These are phyloP conservation scores for Podospora anserina DNA, from an alignment of 495 filamentous ascomycete genomes.

Conservation along the genomic window DNA sequence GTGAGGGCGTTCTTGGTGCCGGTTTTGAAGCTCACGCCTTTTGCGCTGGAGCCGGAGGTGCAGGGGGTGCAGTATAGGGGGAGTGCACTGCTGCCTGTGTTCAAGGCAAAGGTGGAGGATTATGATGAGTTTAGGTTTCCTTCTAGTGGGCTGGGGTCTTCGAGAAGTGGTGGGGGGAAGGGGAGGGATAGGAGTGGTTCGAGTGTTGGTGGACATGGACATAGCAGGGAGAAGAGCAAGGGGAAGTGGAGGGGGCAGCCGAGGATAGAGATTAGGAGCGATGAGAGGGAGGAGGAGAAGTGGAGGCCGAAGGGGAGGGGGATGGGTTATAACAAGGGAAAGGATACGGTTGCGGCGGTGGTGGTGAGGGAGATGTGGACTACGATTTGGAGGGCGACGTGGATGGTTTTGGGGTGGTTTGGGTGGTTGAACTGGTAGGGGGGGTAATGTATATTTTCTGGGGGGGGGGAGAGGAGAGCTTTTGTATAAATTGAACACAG, in stretches of 20 bases:
- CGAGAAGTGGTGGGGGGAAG: constrained; percentile 21
- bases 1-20: constrained; percentile 59
- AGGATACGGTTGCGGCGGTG: constrained; percentile 18
- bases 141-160: constrained; percentile 26
- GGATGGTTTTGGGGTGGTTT: constrained; percentile 46
- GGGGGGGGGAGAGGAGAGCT: neutral
- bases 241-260: constrained; percentile 34
- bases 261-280: constrained; percentile 43
- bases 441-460: neutral
- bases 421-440: constrained; percentile 34
- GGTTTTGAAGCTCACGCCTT: constrained; percentile 41
- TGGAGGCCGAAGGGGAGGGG: neutral
- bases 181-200: constrained; percentile 5
- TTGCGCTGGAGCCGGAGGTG: constrained; percentile 41
- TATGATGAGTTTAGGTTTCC: constrained; percentile 38
- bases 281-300: constrained; percentile 35
- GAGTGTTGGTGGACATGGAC: constrained; percentile 29
- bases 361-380: constrained; percentile 47
- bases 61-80: neutral
- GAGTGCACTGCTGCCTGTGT: constrained; percentile 37
- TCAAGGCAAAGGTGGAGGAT: constrained; percentile 47
- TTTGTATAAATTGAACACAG: neutral
- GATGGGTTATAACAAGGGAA: constrained; percentile 13
- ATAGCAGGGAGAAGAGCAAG: constrained; percentile 38
- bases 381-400: constrained; percentile 40